Evolutionary conservation across 176 grass and related monocot genomes (phyloP).

Genomic region (Bothriochloa decipiens): DNA sequence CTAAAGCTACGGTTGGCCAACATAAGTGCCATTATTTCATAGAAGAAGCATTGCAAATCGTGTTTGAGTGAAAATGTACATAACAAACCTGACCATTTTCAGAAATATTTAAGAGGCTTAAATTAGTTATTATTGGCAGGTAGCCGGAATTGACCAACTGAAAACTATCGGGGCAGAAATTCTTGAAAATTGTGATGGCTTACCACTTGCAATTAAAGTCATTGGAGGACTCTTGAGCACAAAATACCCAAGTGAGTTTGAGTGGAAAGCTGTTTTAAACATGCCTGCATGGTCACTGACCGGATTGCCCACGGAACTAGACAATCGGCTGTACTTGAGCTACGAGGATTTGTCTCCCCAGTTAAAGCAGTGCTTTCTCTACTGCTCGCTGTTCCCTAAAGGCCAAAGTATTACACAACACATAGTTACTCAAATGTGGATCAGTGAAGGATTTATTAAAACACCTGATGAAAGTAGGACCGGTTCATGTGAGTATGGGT

Average conservation of each 20-base stretch:
- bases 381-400: slow-evolving; percentile 27
- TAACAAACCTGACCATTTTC: too few relatives aligned
- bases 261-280: slow-evolving; percentile 1
- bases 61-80: too few relatives aligned
- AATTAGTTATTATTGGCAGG: neutral
- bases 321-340: slow-evolving; percentile 16
- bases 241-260: neutral
- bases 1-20: too few relatives aligned
- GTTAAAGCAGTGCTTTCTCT: slow-evolving; percentile 38
- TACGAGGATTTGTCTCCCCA: slow-evolving; percentile 25
- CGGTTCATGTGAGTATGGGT: neutral
- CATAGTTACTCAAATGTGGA: neutral
- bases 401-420: fast-evolving
- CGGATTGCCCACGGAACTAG: neutral
- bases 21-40: too few relatives aligned
- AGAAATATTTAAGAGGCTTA: too few relatives aligned
- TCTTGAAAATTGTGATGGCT: slow-evolving; percentile 8
- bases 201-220: slow-evolving; percentile 41
- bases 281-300: neutral
- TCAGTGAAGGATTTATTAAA: slow-evolving; percentile 33
- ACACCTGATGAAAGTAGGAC: fast-evolving
- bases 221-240: slow-evolving; percentile 21
- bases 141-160: neutral
- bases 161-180: slow-evolving; percentile 15
- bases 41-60: too few relatives aligned